Evolutionary conservation across 1,284 basidiomycete genomes (phyloP).

Genomic region (Xerocomus subilludens): DNA sequence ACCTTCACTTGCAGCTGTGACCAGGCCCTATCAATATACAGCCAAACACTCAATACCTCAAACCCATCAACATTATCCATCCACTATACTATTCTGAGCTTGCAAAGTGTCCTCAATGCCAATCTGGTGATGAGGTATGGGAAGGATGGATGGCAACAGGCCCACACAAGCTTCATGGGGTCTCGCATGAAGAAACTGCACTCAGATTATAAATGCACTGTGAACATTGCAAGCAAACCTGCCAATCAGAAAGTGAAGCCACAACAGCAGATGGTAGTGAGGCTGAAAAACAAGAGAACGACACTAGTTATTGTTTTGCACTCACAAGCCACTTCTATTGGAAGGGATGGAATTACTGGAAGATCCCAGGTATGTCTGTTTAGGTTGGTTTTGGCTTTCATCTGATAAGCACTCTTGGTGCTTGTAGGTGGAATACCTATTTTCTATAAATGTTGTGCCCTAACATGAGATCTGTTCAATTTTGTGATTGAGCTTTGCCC

Average conservation of each 20-base stretch:
- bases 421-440: not conserved
- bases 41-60: not conserved
- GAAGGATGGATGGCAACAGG: conserved; percentile 5
- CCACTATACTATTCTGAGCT: conserved; percentile 9
- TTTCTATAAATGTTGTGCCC: conserved; percentile 6
- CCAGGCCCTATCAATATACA: not conserved
- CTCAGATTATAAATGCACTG: not conserved
- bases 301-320: not conserved
- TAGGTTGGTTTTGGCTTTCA: not conserved
- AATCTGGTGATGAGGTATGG: not conserved
- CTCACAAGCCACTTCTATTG: not conserved
- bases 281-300: not conserved
- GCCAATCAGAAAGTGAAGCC: too few species aligned
- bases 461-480: conserved; percentile 3
- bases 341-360: conserved; percentile 14
- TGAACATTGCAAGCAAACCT: not conserved
- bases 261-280: not conserved
- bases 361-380: conserved; percentile 6
- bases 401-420: too few species aligned
- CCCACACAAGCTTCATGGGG: not conserved
- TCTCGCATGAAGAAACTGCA: not conserved
- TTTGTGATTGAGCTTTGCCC: not conserved
- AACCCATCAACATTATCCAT: conserved; percentile 1
- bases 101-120: not conserved
- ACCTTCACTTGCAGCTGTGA: not conserved